Percentiles rank a stretch among this genome's conserved stretches.
Conservation (phyloP, 2,329 filamentous ascomycete species). For the Aspergillus sp. region DNA sequence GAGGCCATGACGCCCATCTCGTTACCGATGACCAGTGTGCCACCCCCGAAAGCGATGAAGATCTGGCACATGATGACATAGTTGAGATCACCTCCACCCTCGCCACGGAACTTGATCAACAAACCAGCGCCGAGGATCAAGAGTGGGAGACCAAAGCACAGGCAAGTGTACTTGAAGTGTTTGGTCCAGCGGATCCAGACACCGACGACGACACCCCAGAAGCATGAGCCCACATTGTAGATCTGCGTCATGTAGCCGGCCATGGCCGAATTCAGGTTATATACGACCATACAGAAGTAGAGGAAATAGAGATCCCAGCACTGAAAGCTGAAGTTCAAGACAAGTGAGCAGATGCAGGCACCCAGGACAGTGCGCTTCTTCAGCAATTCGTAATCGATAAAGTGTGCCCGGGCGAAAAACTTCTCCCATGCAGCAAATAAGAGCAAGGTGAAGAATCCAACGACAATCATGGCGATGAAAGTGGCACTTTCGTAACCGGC, state of each 20-base stretch:
- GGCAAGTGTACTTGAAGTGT: constrained; percentile 47
- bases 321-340: constrained; percentile 46
- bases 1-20: constrained; percentile 55
- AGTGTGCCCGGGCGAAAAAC: constrained; percentile 46
- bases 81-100: constrained; percentile 38
- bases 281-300: constrained; percentile 50
- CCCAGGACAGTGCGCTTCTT: constrained; percentile 47
- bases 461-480: constrained; percentile 46
- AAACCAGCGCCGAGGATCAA: constrained; percentile 48
- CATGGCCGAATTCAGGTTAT: constrained; percentile 36
- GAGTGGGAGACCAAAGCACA: constrained; percentile 48
- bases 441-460: constrained; percentile 50
- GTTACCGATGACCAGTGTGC: constrained; percentile 48
- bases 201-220: constrained; percentile 46
- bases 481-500: constrained; percentile 39
- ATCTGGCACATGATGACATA: constrained; percentile 52
- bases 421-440: constrained; percentile 52
- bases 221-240: constrained; percentile 50
- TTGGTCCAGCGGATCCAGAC: constrained; percentile 44
- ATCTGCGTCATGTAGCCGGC: constrained; percentile 45
- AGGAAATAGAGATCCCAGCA: constrained; percentile 51
- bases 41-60: constrained; percentile 49
- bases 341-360: constrained; percentile 44
- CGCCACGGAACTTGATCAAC: constrained; percentile 51
- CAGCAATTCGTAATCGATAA: constrained; percentile 49